phyloP scores from a whole-genome alignment of 306 rosid genomes.

The Crataegus laevigata region DNA sequence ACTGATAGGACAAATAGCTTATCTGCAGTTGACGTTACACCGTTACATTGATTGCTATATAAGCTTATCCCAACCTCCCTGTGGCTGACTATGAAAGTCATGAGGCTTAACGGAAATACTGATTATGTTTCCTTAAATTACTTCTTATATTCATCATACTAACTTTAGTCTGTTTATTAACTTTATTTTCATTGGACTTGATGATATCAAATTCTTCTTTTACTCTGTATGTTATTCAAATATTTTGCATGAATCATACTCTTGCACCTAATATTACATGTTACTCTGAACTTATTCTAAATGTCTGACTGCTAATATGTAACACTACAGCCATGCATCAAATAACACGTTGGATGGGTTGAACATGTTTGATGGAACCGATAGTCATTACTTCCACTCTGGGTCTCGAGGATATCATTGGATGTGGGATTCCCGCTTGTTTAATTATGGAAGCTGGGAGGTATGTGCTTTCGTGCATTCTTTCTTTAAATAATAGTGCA shows the following conservation, averaged over 20 bases:
- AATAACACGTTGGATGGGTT: constrained; percentile 91
- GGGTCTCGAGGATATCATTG: constrained; percentile 98
- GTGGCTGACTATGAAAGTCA: background rate
- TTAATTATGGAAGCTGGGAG: constrained; percentile 99
- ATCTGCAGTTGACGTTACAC: background rate
- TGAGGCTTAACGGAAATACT: background rate
- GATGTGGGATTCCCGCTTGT: constrained; percentile 99
- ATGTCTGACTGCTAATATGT: constrained; percentile 23
- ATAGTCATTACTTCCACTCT: constrained; percentile 86
- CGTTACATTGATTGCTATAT: background rate
- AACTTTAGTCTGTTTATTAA: background rate
- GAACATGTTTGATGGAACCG: constrained; percentile 98
- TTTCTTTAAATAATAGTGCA: background rate
- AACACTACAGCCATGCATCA: constrained; percentile 71
- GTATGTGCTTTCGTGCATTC: constrained; percentile 37
- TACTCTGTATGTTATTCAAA: background rate
- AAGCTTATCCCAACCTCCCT: background rate
- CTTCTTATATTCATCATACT: background rate
- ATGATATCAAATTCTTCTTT: background rate
- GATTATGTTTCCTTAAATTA: background rate
- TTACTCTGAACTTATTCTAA: background rate
- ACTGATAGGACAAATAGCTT: background rate
- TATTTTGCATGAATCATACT: background rate
- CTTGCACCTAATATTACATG: background rate
- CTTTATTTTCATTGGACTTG: background rate